phyloP scores from a whole-genome alignment of 306 rosid genomes.

The Quercus rubra region DNA sequence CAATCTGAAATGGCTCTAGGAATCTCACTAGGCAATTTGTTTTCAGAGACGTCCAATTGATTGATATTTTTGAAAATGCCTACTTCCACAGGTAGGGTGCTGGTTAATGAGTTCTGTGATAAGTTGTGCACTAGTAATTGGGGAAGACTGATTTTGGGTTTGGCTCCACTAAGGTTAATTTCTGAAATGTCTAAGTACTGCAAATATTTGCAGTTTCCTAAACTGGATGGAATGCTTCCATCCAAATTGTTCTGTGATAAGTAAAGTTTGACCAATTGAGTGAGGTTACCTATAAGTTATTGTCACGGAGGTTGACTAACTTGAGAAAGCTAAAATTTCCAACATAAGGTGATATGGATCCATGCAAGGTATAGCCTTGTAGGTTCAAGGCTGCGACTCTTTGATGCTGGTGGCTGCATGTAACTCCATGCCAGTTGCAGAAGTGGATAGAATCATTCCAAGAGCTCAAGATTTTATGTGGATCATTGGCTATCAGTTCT shows the following conservation, averaged over 20 bases:
- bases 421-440: constrained; percentile 43
- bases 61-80: constrained; percentile 5
- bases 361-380: neutral
- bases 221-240: constrained; percentile 31
- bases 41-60: constrained; percentile 23
- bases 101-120: constrained; percentile 28
- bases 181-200: neutral
- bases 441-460: constrained; percentile 40
- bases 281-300: constrained; percentile 31
- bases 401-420: constrained; percentile 30
- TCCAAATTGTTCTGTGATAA: constrained; percentile 13
- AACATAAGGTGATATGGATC: constrained; percentile 37
- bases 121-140: constrained; percentile 11
- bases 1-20: constrained; percentile 32
- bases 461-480: constrained; percentile 16
- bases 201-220: constrained; percentile 18
- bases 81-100: constrained; percentile 13
- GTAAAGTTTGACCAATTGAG: neutral
- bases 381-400: constrained; percentile 26
- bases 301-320: neutral
- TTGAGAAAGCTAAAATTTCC: constrained; percentile 32
- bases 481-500: constrained; percentile 26
- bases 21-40: constrained; percentile 22
- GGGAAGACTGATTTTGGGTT: constrained; percentile 22
- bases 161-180: constrained; percentile 25